phyloP scores from a whole-genome alignment of 176 grass and related monocot species.

The Pontederia crassipes region DNA sequence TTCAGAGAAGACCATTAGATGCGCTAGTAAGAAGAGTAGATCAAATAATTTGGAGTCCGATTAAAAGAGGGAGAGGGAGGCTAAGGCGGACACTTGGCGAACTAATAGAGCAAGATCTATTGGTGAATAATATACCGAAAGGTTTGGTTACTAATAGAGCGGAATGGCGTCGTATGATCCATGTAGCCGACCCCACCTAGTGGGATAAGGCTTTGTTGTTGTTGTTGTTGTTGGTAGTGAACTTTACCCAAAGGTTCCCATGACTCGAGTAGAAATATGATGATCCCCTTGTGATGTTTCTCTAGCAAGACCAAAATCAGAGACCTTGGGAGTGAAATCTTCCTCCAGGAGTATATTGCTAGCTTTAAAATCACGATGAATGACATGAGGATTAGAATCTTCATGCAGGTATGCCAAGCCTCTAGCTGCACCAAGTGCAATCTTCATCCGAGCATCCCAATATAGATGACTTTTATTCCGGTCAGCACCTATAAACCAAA shows the following conservation, averaged over 20 bases:
- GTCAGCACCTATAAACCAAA: constrained; percentile 40
- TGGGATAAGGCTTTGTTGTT: too few species aligned
- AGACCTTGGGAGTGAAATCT: constrained; percentile 95
- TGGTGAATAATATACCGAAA: too few species aligned
- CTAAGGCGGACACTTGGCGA: too few species aligned
- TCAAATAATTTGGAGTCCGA: too few species aligned
- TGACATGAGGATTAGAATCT: constrained; percentile 92
- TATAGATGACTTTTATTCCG: constrained; percentile 61
- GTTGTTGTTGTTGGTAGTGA: too few species aligned
- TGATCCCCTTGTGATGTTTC: constrained; percentile 69
- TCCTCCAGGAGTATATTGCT: constrained; percentile 92
- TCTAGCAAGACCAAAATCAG: constrained; percentile 96
- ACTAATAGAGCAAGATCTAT: too few species aligned
- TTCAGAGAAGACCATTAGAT: too few species aligned
- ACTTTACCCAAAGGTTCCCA: constrained; percentile 96
- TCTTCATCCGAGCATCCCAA: constrained; percentile 90
- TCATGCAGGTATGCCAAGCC: constrained; percentile 91
- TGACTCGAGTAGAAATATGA: constrained; percentile 80
- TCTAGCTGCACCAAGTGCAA: constrained; percentile 91
- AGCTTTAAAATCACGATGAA: constrained; percentile 91
- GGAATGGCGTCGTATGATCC: too few species aligned
- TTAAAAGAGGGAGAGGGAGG: too few species aligned
- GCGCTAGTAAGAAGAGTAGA: too few species aligned
- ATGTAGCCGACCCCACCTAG: too few species aligned
- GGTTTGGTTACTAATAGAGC: background rate